Evolutionary conservation across 2,329 filamentous ascomycete genomes (phyloP), one percentile per base, ranked within the genome.

Genomic region (Aspergillus jensenii): DNA sequence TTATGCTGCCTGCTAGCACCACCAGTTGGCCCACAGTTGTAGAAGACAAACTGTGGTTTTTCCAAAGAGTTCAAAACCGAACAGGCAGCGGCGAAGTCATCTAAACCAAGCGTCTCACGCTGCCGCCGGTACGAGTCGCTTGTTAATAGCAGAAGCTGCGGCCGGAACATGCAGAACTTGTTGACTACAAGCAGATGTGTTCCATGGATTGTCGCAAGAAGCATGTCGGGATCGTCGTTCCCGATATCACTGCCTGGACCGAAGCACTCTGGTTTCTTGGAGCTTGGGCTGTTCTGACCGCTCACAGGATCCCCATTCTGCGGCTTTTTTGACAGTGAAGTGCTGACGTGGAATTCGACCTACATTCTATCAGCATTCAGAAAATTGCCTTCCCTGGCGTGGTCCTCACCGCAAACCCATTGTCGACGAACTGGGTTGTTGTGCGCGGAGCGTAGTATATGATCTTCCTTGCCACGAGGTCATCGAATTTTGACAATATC

Each of bases 1-100:
- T 83, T 83, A 60, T 83, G 81, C 49, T 76, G 64, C 9, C 80
- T 65, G 52, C 78, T 81, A 53, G 78, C 79, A 1, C 80, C 80
- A 6, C 75, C 77, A 4, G 69, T 69, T 40, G 73, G 70, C 0
- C 75, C 74, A 64, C 81, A 80, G 61, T 83, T 83, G 68, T 76
- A 83, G 17, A 82, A 76, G 14, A 74, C 66, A 56, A 78, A 73
- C 58, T 77, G 71, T 6, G 72, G 65, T 3, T 61, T 56, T 27
- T 48, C 27, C 14, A 76, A 59, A 0, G 59, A 50, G 3, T 61
- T 60, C 17, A 81, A 54, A 1, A 76, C 66, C 17, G 46, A 52
- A 70, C 70, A 68, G 8, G 73, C 72, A 2, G 76, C 79, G 1
- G 61, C 59, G 21, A 83, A 59, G 56, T 83, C 81, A 2, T 72